Percentiles rank a stretch among this genome's conserved stretches.
Conservation (phyloP, 2,329 filamentous ascomycete species). For the Xylaria hypoxylon region DNA sequence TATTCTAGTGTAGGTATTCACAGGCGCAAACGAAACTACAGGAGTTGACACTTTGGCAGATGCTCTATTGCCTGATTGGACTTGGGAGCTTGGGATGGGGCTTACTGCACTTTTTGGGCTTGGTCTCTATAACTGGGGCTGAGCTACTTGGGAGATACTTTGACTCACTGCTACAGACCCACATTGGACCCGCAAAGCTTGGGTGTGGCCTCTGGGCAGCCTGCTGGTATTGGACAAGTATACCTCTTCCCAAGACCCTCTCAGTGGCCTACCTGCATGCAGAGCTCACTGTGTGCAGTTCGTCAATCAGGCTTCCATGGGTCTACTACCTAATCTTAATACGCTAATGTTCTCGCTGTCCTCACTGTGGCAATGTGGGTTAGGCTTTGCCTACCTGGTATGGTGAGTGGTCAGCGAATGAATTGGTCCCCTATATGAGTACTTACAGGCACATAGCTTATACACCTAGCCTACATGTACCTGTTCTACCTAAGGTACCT, state of each 20-base stretch:
- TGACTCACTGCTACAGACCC: slow-evolving; percentile 19
- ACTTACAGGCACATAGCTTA: no score
- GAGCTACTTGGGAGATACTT: slow-evolving; percentile 24
- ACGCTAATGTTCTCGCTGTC: no score
- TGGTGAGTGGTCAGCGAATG: no score
- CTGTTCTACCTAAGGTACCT: no score
- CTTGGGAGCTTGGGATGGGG: neutral
- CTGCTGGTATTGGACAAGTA: slow-evolving; percentile 35
- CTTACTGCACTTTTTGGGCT: neutral
- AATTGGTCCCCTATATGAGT: no score
- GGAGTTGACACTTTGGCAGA: slow-evolving; percentile 47
- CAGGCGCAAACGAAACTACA: slow-evolving; percentile 29
- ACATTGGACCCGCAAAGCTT: slow-evolving; percentile 24
- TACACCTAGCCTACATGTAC: no score
- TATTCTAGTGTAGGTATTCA: slow-evolving; percentile 6
- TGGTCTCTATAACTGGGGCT: no score
- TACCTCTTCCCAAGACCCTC: slow-evolving; percentile 28
- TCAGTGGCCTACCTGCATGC: slow-evolving; percentile 12
- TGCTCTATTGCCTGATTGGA: slow-evolving; percentile 31
- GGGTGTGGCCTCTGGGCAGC: neutral
- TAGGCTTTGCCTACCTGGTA: no score
- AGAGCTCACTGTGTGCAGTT: slow-evolving; percentile 4
- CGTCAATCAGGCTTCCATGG: slow-evolving; percentile 22
- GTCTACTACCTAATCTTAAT: neutral
- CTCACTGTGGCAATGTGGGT: slow-evolving; percentile 17